Base-by-base conservation (phyloP, 2,329 filamentous ascomycete species). In the Fusarium sp. region DNA sequence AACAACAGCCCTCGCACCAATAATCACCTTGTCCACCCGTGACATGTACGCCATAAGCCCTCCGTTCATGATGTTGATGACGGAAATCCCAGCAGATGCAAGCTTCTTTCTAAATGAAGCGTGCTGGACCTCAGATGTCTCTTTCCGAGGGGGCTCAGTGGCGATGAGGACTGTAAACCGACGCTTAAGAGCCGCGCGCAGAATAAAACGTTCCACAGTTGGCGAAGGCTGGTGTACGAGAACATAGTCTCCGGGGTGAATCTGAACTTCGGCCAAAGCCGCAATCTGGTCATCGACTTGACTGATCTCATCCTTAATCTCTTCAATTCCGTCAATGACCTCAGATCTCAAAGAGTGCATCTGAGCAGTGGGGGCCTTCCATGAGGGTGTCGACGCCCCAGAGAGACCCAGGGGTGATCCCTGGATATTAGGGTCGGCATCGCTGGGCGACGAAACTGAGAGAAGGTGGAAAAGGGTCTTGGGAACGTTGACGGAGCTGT, bases 281-380 rank as follows among this genome's bases (percentile, higher is more conserved):
- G 96, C 94, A 77, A 99, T 97, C 83, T 98, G 95, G 79, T 97
- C 94, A 80, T 98, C 96, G 9, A 95, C 95, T 80, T 96, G 93
- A 74, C 93, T 93, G 66, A 99, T 92, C 84, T 99, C 96, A 80
- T 99, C 96, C 82, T 97, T 93, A 69, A 99, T 95, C 82, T 99
- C 96, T 78, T 94, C 92, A 78, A 99, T 98, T 47, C 95, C 96
- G 77, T 96, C 94, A 74, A 98, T 92, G 29, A 98, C 93, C 83
- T 98, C 96, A 16, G 94, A 94, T 70, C 95, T 93, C 67, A 98
- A 87, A 72, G 97, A 93, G 69, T 93, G 89, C 63, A 86, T 82
- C 70, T 87, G 87, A 54, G 86, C 84, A 18, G 82, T 82, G 74
- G 84, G 83, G 68, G 75, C 73, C 65, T 74, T 75, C 77, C 82